Percentiles rank a stretch among this genome's conserved stretches.
Conservation (phyloP, 2,329 filamentous ascomycete species). For the Epichloe glyceriae region DNA sequence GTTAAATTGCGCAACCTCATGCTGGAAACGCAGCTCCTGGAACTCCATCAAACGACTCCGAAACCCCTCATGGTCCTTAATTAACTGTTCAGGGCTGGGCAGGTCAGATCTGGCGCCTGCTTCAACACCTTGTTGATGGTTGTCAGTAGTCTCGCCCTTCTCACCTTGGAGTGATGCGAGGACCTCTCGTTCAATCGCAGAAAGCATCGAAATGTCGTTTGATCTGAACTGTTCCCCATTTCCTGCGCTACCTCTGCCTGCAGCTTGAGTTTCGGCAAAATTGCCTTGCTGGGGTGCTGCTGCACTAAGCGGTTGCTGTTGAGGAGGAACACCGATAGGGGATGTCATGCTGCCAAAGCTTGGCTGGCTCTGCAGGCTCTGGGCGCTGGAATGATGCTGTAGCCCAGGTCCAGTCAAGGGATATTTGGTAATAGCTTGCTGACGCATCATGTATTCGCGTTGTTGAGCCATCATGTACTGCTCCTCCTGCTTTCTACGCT, state of each 20-base stretch:
- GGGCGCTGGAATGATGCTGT: conserved; percentile 88
- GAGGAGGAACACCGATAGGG: conserved; percentile 48
- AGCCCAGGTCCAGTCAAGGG: conserved; percentile 45
- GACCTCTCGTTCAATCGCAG: conserved; percentile 38
- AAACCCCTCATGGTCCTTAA: conserved; percentile 44
- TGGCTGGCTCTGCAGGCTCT: conserved; percentile 92
- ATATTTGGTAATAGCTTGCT: conserved; percentile 66
- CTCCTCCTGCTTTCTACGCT: conserved; percentile 93
- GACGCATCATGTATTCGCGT: conserved; percentile 80
- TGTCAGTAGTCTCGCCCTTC: not conserved
- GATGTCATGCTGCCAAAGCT: conserved; percentile 92
- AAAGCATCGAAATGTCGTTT: conserved; percentile 61
- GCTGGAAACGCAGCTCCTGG: conserved; percentile 60
- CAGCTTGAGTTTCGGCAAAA: conserved; percentile 53
- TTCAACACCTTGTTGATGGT: conserved; percentile 15
- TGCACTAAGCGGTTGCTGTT: conserved; percentile 31
- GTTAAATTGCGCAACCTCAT: conserved; percentile 41
- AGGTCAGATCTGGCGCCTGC: conserved; percentile 31
- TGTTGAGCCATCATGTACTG: conserved; percentile 95
- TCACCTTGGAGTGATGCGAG: conserved; percentile 25
- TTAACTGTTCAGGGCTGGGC: conserved; percentile 36
- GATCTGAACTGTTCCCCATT: conserved; percentile 46
- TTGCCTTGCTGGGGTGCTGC: conserved; percentile 26
- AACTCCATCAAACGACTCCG: conserved; percentile 72
- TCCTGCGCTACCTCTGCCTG: conserved; percentile 15